A percentile compares a stretch with the other conserved stretches of the same genome.
These are phyloP conservation scores for Groenewaldozyma sp. DNA, from an alignment of 1,139 yeast genomes.

Conservation along the genomic window DNA sequence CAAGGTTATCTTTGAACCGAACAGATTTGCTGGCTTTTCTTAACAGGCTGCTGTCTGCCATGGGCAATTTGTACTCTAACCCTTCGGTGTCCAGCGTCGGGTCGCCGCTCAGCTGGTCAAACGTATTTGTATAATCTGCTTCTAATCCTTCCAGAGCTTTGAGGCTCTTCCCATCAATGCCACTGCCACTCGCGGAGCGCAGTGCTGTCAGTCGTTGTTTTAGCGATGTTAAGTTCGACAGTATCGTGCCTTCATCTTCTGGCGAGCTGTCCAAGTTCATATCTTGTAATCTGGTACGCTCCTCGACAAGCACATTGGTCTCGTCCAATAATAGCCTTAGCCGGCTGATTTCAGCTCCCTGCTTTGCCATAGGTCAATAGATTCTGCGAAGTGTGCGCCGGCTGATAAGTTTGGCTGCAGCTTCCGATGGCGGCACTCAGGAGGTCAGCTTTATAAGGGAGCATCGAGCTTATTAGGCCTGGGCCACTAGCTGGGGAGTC, in stretches of 20 bases:
- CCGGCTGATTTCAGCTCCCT: conserved; percentile 12
- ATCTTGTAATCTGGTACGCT: conserved; percentile 38
- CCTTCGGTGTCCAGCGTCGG: not conserved
- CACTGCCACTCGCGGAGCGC: not conserved
- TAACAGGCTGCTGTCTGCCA: not conserved
- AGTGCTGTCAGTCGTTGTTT: conserved; percentile 3
- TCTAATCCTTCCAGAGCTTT: conserved; percentile 5
- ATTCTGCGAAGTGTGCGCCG: not conserved
- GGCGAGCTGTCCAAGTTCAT: conserved; percentile 43
- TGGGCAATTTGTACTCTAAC: conserved; percentile 2
- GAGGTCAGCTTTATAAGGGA: too few relatives aligned
- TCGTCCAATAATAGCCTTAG: conserved; percentile 30
- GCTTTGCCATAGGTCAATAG: not conserved
- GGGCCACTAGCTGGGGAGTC: too few relatives aligned
- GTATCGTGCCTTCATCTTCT: conserved; percentile 46
- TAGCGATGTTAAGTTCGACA: conserved; percentile 15
- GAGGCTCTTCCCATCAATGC: conserved; percentile 3
- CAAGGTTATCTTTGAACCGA: conserved; percentile 30
- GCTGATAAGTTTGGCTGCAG: too few relatives aligned
- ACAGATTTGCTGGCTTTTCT: conserved; percentile 24
- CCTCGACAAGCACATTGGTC: conserved; percentile 39
- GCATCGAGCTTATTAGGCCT: too few relatives aligned
- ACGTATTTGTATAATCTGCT: conserved; percentile 8
- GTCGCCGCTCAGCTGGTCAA: conserved; percentile 11
- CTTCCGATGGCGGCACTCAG: too few relatives aligned